Evolutionary conservation across 306 rosid species (phyloP).

Genomic region (Leucaena leucocephala): DNA sequence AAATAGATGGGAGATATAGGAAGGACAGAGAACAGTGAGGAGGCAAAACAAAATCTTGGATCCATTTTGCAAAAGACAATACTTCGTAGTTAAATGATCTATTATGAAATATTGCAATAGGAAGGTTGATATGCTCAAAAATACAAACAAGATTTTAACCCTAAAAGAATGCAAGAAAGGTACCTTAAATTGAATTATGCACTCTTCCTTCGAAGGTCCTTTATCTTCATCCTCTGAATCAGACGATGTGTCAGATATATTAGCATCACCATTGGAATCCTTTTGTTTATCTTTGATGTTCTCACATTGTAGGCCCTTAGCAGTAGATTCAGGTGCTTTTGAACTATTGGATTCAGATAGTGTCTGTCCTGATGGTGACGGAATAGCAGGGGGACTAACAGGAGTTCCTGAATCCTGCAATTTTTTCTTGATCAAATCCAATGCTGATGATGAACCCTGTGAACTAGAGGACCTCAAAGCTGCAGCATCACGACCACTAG

Average conservation of each 20-base stretch:
- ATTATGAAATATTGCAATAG: slow-evolving; percentile 22
- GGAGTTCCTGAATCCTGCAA: slow-evolving; percentile 94
- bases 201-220: slow-evolving; percentile 90
- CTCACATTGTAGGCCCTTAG: slow-evolving; percentile 70
- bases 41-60: background rate
- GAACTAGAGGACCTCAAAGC: slow-evolving; percentile 56
- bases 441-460: slow-evolving; percentile 77
- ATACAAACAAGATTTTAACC: background rate
- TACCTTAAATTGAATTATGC: slow-evolving; percentile 89
- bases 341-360: slow-evolving; percentile 78
- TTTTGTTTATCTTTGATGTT: slow-evolving; percentile 76
- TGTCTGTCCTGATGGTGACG: slow-evolving; percentile 45
- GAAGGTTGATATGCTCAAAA: background rate
- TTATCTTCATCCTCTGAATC: slow-evolving; percentile 90
- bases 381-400: slow-evolving; percentile 67
- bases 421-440: slow-evolving; percentile 92
- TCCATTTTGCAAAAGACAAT: slow-evolving; percentile 7
- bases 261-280: slow-evolving; percentile 78
- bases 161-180: slow-evolving; percentile 9
- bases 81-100: background rate
- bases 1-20: background rate
- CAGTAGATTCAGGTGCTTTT: slow-evolving; percentile 59
- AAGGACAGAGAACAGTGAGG: background rate
- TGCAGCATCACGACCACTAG: slow-evolving; percentile 95
- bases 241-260: slow-evolving; percentile 79